Evolutionary conservation across 2,329 filamentous ascomycete species (phyloP), one percentile per base, ranked within the genome.

Genomic region (Helotiales sp.): DNA sequence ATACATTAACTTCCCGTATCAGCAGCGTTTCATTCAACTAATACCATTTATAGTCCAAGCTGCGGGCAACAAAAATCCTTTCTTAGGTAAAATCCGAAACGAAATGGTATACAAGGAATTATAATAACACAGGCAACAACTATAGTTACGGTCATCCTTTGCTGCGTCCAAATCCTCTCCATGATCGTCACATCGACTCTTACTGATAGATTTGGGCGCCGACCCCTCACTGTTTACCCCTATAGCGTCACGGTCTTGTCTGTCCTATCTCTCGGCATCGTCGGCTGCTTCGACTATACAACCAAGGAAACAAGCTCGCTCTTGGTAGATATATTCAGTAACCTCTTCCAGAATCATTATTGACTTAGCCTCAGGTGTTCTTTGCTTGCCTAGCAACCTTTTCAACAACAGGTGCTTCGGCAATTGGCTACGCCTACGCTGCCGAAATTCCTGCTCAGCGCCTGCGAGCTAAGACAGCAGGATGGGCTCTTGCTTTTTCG

Each of bases 371-470:
- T 3, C 22, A 75, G 74, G 70, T 76, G 6, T 76, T 77, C 66
- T 76, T 76, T 56, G 73, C 74, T 17, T 76, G 73, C 36, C 56
- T 76, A 24, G 74, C 74, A 0, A 76, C 74, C 0, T 75, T 76
- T 42, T 73, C 73, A 2, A 76, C 74, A 3, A 76, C 73, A 1
- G 74, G 75, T 15, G 74, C 74, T 5, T 75, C 73, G 0, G 74
- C 74, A 4, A 76, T 76, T 31, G 75, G 74, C 6, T 77, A 77
- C 58, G 74, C 75, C 1, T 77, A 76, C 44, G 73, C 74, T 0
- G 72, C 74, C 7, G 75, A 77, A 55, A 69, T 76, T 15, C 73
- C 75, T 0, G 67, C 72, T 24, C 75, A 77, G 61, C 71, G 74
- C 2, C 68, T 77, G 3, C 72, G 75, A 33, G 74, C 75, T 3